Evolutionary conservation across 345 rosid genomes (phyloP).

Genomic region (Murraya koenigii): DNA sequence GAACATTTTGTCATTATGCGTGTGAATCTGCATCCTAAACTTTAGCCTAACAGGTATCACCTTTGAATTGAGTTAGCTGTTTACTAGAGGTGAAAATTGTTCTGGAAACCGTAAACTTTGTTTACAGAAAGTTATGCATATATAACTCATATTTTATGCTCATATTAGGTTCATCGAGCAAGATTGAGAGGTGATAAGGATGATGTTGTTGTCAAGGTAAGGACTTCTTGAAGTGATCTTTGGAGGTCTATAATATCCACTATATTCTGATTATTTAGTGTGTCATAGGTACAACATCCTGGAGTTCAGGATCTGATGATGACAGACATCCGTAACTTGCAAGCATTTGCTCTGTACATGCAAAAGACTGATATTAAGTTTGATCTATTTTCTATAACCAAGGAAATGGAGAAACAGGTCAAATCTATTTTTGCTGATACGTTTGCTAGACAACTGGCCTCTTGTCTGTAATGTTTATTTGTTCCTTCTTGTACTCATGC

Average conservation of each 20-base stretch:
- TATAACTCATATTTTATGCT: slow-evolving; percentile 3
- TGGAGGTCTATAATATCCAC: slow-evolving; percentile 6
- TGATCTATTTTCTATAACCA: slow-evolving; percentile 74
- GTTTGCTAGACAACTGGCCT: not conserved
- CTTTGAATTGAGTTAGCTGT: not conserved
- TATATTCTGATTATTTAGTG: slow-evolving; percentile 19
- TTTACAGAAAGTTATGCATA: not conserved
- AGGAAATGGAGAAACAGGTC: slow-evolving; percentile 98
- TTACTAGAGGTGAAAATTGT: not conserved
- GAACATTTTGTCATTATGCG: not conserved
- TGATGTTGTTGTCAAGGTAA: slow-evolving; percentile 91
- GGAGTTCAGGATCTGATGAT: slow-evolving; percentile 86
- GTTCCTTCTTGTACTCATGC: slow-evolving; percentile 5
- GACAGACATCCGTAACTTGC: slow-evolving; percentile 90
- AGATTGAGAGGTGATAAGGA: slow-evolving; percentile 64
- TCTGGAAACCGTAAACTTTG: not conserved
- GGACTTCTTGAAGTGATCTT: slow-evolving; percentile 18
- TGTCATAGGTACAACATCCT: slow-evolving; percentile 91
- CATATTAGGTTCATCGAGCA: slow-evolving; percentile 79
- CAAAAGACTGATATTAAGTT: slow-evolving; percentile 89
- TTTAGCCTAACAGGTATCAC: not conserved
- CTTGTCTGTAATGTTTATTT: not conserved
- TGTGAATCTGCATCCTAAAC: slow-evolving; percentile 7
- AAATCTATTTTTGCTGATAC: not conserved
- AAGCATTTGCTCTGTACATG: slow-evolving; percentile 87